phyloP scores from a whole-genome alignment of 2,329 filamentous ascomycete genomes.

The Lanzia echinophila region DNA sequence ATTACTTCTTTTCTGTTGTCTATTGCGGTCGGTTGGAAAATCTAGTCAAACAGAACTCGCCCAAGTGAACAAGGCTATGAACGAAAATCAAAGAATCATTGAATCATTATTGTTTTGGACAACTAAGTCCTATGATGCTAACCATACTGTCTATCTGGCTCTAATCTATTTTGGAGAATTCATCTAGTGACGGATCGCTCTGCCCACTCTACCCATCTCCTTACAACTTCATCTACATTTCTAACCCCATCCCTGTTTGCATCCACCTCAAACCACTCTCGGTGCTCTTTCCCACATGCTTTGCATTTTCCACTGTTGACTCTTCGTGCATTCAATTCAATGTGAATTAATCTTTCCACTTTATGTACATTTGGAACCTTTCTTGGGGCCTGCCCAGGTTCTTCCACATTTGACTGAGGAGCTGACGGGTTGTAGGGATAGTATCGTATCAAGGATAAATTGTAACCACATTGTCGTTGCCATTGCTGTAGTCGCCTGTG shows the following conservation, averaged over 20 bases:
- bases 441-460: slow-evolving; percentile 79
- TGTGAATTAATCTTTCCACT: slow-evolving; percentile 83
- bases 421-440: slow-evolving; percentile 64
- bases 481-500: slow-evolving; percentile 88
- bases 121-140: neutral
- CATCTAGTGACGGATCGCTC: slow-evolving; percentile 7
- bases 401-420: slow-evolving; percentile 2
- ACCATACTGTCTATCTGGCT: neutral
- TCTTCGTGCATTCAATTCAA: slow-evolving; percentile 64
- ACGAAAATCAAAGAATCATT: too few species aligned
- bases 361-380: slow-evolving; percentile 82
- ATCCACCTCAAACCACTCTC: slow-evolving; percentile 92
- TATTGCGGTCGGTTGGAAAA: too few species aligned
- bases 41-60: too few species aligned
- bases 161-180: neutral
- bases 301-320: slow-evolving; percentile 58
- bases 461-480: slow-evolving; percentile 86
- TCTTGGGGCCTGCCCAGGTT: slow-evolving; percentile 39
- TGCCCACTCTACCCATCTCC: slow-evolving; percentile 76
- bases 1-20: too few species aligned
- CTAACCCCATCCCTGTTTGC: slow-evolving; percentile 64
- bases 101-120: too few species aligned
- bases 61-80: too few species aligned
- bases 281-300: slow-evolving; percentile 76
- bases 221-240: slow-evolving; percentile 64